Evolutionary conservation across 2,329 filamentous ascomycete genomes (phyloP), one percentile per base, ranked within the genome.

Genomic region (Claviceps sp.): DNA sequence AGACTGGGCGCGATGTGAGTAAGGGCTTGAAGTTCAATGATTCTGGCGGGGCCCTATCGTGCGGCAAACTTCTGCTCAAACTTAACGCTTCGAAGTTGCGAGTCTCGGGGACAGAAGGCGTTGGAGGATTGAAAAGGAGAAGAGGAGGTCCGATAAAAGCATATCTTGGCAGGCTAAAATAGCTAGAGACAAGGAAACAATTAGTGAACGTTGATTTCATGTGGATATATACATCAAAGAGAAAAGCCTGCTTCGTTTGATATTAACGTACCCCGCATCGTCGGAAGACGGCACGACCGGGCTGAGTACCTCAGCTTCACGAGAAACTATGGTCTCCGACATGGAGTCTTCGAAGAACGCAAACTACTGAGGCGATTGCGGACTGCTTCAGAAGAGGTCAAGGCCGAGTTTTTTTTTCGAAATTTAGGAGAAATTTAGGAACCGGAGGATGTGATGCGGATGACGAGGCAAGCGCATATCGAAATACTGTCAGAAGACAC

Each of bases 101-200:
- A 22, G 24, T n/a, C 11, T 47, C 51, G 22, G 49, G 8, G 39
- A 34, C 26, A 16, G 56, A 38, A 1, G 56, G 52, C 10, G 51
- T 47, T 19, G 55, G 48, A 37, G 58, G 50, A 16, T 55, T 50
- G 17, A 59, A 26, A 50, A 59, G 53, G 5, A 62, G 53, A 16
- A 60, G 48, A 1, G 56, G 53, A 2, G 62, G n/a, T n/a, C n/a
- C n/a, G n/a, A n/a, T n/a, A n/a, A n/a, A n/a, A n/a, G n/a, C n/a
- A n/a, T n/a, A n/a, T n/a, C n/a, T n/a, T n/a, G 63, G 58, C 19
- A 68, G 56, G 45, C 58, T 62, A 26, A 67, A 68, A 54, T 69
- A 68, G 47, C 66, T 68, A 45, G 5, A 4, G 37, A 30, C 0
- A 11, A 34, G 14, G 6, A 24, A 24, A 24, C 5, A 22, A 39